These are phyloP conservation scores for Scutellaria minor DNA, from an alignment of 257 asterid species.

Conservation along the genomic window DNA sequence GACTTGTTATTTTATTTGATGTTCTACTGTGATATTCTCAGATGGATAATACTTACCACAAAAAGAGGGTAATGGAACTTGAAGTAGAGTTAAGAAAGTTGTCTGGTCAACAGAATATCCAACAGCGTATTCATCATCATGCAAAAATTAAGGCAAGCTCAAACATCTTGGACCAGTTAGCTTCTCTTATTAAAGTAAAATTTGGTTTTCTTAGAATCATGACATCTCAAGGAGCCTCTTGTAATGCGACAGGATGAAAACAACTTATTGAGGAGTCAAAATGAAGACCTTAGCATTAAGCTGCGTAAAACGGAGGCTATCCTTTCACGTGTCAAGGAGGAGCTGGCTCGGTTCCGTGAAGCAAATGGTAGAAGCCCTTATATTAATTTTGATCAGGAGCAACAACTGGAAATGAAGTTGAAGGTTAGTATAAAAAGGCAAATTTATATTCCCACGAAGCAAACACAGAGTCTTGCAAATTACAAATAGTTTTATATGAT, in stretches of 20 bases:
- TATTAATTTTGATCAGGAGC: constrained; percentile 80
- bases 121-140: constrained; percentile 98
- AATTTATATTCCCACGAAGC: constrained; percentile 1
- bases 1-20: constrained; percentile 26
- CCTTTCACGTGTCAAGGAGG: constrained; percentile 80
- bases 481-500: too few relatives aligned
- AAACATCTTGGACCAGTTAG: background rate
- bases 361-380: constrained; percentile 73
- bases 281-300: constrained; percentile 76
- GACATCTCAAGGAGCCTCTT: constrained; percentile 18
- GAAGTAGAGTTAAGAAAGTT: constrained; percentile 79
- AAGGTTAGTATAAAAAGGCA: constrained; percentile 54
- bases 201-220: background rate
- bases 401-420: constrained; percentile 59
- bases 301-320: constrained; percentile 69
- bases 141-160: constrained; percentile 81
- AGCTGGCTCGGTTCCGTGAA: constrained; percentile 76
- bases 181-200: background rate
- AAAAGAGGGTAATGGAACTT: constrained; percentile 72
- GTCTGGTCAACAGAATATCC: constrained; percentile 95
- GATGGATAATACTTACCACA: constrained; percentile 68
- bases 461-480: background rate
- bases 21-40: constrained; percentile 37
- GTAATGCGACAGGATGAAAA: constrained; percentile 78
- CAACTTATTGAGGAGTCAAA: constrained; percentile 69